Percentiles rank a stretch among this genome's conserved stretches.
Conservation (phyloP, 2,329 filamentous ascomycete genomes). For the Xylariaceae sp. region DNA sequence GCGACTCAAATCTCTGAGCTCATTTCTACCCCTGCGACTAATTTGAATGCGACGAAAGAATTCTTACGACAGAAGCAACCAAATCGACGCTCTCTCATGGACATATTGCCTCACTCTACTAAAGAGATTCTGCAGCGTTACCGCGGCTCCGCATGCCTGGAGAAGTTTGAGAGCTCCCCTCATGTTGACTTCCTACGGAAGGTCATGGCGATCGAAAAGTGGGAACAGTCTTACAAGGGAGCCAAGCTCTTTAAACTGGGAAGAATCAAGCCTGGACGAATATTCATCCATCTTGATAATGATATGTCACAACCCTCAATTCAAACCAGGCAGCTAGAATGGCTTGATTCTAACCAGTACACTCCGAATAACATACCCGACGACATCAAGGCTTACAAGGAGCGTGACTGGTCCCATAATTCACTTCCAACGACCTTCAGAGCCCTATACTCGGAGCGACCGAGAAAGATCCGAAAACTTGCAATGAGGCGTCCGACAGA, state of each 20-base stretch:
- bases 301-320: slow-evolving; percentile 21
- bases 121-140: slow-evolving; percentile 26
- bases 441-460: too few species aligned
- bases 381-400: too few species aligned
- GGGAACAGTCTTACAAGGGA: slow-evolving; percentile 42
- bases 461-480: too few species aligned
- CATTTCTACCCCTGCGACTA: too few species aligned
- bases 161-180: slow-evolving; percentile 20
- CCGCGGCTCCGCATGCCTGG: too few species aligned
- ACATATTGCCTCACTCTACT: slow-evolving; percentile 21
- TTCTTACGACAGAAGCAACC: too few species aligned
- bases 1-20: too few species aligned
- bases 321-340: slow-evolving; percentile 30
- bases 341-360: slow-evolving; percentile 38
- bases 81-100: too few species aligned
- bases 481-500: slow-evolving; percentile 9
- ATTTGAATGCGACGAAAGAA: too few species aligned
- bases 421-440: too few species aligned
- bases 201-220: slow-evolving; percentile 38
- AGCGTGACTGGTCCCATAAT: too few species aligned
- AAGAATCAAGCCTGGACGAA: slow-evolving; percentile 34
- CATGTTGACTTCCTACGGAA: slow-evolving; percentile 25
- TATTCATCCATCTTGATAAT: slow-evolving; percentile 37
- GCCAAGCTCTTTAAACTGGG: slow-evolving; percentile 30
- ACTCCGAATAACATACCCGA: slow-evolving; percentile 41